Base-by-base conservation (phyloP, 2,329 filamentous ascomycete genomes). In the Colletotrichum plurivorum region DNA sequence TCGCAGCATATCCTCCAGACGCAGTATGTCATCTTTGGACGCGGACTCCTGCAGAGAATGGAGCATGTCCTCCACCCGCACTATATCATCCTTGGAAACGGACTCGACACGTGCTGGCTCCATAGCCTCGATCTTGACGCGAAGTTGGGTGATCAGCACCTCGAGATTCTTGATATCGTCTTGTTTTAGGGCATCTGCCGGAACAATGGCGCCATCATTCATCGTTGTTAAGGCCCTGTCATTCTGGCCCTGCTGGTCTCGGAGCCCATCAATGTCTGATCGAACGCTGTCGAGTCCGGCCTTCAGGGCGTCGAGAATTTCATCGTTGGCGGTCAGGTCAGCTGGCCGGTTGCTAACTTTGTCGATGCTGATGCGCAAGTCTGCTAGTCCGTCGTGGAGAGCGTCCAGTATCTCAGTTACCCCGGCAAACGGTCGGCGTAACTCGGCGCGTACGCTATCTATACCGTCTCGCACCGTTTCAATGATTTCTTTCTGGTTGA, bases 321-420 rank as follows among this genome's bases (percentile, higher is more conserved):
- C 94, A 72, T 97, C 93, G 69, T 93, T 95, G 66, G 94, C 91
- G 0, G 92, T 95, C 79, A 95, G 87, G 74, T 97, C 94, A 0
- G 89, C 84, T 5, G 94, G 93, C 81, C 94, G 96, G 76, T 95
- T 91, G 22, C 90, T 85, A 16, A 96, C 86, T 75, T 85, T 87
- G 67, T 97, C 94, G 66, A 98, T 92, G 70, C 94, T 92, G 31
- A 86, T 84, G 27, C 93, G 90, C 9, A 98, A 84, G 55, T 92
- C 90, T 71, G 93, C 90, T 7, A 98, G 87, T 2, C 95, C 95
- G 78, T 98, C 94, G 68, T 97, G 95, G 62, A 98, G 85, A 1
- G 95, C 93, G 76, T 97, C 94, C 1, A 98, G 85, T 12, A 97
- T 93, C 76, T 98, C 94, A 59, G 94, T 93, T 0, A 94, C 95